A percentile compares a stretch with the other conserved stretches of the same genome.
These are phyloP conservation scores for Bocquillonia castaneifolia DNA, from an alignment of 441 rosid genomes.

Conservation along the genomic window DNA sequence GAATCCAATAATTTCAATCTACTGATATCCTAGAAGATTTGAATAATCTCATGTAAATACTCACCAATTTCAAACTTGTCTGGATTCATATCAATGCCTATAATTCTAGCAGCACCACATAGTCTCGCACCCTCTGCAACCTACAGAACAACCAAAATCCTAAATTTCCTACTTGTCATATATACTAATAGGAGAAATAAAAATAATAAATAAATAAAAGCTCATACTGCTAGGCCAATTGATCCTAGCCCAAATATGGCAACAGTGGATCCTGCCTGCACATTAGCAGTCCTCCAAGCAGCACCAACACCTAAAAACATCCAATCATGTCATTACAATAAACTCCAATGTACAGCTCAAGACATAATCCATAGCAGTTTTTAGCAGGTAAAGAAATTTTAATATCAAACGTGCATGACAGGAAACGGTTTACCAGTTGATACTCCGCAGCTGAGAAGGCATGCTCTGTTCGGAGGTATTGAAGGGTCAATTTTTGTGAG, in stretches of 20 bases:
- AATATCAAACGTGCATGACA: not conserved
- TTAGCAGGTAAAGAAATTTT: no score
- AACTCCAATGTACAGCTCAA: not conserved
- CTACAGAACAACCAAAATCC: slow-evolving; percentile 28
- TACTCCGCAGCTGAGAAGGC: slow-evolving; percentile 82
- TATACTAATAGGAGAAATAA: not conserved
- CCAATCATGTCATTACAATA: not conserved
- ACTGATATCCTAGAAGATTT: not conserved
- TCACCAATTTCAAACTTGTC: slow-evolving; percentile 60
- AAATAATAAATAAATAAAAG: not conserved
- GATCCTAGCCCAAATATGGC: slow-evolving; percentile 84
- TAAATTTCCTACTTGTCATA: not conserved
- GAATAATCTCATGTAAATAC: slow-evolving; percentile 18
- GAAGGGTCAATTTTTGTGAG: slow-evolving; percentile 58
- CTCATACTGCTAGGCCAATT: slow-evolving; percentile 72
- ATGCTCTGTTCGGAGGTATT: slow-evolving; percentile 62
- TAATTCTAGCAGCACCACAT: slow-evolving; percentile 66
- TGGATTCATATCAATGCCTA: slow-evolving; percentile 67
- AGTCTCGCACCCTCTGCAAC: slow-evolving; percentile 81
- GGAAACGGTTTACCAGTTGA: slow-evolving; percentile 55
- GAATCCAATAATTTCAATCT: not conserved
- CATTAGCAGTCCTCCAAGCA: slow-evolving; percentile 77
- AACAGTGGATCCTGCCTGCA: slow-evolving; percentile 77
- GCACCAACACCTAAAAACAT: slow-evolving; percentile 67
- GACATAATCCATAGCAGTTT: not conserved